Conservation (phyloP, 2,329 filamentous ascomycete species). For the Elsinoe arachidis region DNA sequence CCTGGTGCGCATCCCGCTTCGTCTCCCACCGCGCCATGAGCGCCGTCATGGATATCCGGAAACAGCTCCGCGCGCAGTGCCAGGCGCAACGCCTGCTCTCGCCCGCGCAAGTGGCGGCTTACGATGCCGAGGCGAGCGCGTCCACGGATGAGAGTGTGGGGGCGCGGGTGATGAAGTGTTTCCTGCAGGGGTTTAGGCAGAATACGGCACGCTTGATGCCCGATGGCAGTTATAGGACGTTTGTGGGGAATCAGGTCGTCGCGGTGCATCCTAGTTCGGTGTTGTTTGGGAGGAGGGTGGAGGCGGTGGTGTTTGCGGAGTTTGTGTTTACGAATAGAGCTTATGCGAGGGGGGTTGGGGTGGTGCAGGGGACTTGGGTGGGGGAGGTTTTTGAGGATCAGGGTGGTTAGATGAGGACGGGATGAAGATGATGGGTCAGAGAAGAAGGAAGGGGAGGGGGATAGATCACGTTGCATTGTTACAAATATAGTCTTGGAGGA, state of each 20-base stretch:
- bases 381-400: conserved; percentile 34
- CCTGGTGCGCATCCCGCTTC: conserved; percentile 51
- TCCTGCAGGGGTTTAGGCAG: conserved; percentile 50
- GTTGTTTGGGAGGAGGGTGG: conserved; percentile 50
- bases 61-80: conserved; percentile 51
- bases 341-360: conserved; percentile 54
- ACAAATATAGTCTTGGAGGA: no score
- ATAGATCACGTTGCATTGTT: no score
- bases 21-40: conserved; percentile 58
- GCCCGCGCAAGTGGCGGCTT: conserved; percentile 17
- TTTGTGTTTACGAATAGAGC: conserved; percentile 57
- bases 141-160: conserved; percentile 35
- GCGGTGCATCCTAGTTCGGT: conserved; percentile 56
- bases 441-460: not conserved
- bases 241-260: conserved; percentile 53
- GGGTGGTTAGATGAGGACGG: not conserved
- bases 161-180: conserved; percentile 47
- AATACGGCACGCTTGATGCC: conserved; percentile 53
- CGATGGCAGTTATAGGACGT: conserved; percentile 53
- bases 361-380: conserved; percentile 55
- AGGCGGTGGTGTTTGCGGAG: conserved; percentile 57
- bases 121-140: conserved; percentile 7
- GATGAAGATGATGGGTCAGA: not conserved
- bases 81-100: conserved; percentile 34
- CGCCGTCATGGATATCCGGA: conserved; percentile 56